These are phyloP conservation scores for Pholiota microspora DNA, from an alignment of 768 basidiomycete species.

Conservation along the genomic window DNA sequence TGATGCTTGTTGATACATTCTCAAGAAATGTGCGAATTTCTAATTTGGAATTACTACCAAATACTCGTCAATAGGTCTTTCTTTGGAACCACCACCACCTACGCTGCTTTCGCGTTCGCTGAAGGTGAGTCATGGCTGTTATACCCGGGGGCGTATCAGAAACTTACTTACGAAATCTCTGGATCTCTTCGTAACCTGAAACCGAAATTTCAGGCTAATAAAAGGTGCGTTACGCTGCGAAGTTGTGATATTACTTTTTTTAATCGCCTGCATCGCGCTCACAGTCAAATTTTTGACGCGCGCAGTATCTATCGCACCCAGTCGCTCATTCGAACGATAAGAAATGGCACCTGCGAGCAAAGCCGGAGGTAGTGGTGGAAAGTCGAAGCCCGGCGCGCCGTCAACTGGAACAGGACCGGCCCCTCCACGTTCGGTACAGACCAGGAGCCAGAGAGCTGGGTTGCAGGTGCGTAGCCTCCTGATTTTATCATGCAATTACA, in stretches of 20 bases:
- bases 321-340: constrained; percentile 1
- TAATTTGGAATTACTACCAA: constrained; percentile 24
- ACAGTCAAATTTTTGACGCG: background rate
- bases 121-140: constrained; percentile 15
- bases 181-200: background rate
- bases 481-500: background rate
- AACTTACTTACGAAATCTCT: background rate
- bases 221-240: constrained; percentile 9
- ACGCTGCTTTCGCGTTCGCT: constrained; percentile 30
- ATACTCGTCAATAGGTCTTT: constrained; percentile 36
- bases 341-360: constrained; percentile 48
- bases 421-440: constrained; percentile 48
- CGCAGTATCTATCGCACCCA: background rate
- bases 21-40: constrained; percentile 15
- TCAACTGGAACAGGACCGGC: constrained; percentile 26
- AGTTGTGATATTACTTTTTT: background rate
- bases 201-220: constrained; percentile 5
- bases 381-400: constrained; percentile 52
- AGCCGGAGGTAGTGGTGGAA: constrained; percentile 59
- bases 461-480: constrained; percentile 58
- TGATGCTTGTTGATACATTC: constrained; percentile 17
- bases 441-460: constrained; percentile 82
- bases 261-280: background rate
- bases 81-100: constrained; percentile 44
- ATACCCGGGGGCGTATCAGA: background rate